Percentiles rank a stretch among this genome's conserved stretches.
phyloP scores from a whole-genome alignment of 2,329 filamentous ascomycete genomes.

The Tolypocladium ophioglossoides region DNA sequence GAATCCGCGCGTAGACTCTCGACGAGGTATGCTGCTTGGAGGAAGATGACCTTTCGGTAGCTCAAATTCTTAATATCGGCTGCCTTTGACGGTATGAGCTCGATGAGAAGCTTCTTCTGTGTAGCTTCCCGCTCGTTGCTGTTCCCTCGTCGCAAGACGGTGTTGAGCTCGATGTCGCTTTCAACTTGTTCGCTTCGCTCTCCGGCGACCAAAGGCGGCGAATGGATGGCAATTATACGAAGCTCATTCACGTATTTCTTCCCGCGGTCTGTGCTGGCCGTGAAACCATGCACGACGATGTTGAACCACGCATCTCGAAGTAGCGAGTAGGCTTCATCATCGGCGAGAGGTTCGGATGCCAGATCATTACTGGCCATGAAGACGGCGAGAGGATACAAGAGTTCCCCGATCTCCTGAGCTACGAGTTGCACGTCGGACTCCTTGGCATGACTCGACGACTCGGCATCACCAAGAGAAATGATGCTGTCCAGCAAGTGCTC shows the following conservation, averaged over 20 bases:
- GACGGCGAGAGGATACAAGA: slow-evolving; percentile 78
- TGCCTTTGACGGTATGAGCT: slow-evolving; percentile 65
- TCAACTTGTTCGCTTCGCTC: slow-evolving; percentile 84
- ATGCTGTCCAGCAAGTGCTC: slow-evolving; percentile 76
- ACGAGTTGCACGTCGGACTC: slow-evolving; percentile 74
- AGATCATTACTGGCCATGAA: slow-evolving; percentile 62
- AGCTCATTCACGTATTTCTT: slow-evolving; percentile 68
- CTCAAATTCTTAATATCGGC: slow-evolving; percentile 71
- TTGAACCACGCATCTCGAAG: slow-evolving; percentile 97
- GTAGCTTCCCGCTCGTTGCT: slow-evolving; percentile 65
- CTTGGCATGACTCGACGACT: slow-evolving; percentile 61
- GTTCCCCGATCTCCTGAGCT: slow-evolving; percentile 75
- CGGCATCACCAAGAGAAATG: slow-evolving; percentile 80
- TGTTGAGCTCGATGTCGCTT: slow-evolving; percentile 94
- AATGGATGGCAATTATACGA: slow-evolving; percentile 75
- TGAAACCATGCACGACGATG: slow-evolving; percentile 87
- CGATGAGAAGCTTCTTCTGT: slow-evolving; percentile 69
- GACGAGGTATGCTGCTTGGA: slow-evolving; percentile 82
- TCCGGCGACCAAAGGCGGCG: slow-evolving; percentile 76
- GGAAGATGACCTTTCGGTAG: slow-evolving; percentile 84
- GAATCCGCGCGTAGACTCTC: slow-evolving; percentile 78
- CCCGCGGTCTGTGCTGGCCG: slow-evolving; percentile 60
- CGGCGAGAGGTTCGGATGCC: slow-evolving; percentile 33
- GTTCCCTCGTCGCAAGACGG: slow-evolving; percentile 78
- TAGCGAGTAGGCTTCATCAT: slow-evolving; percentile 62